Evolutionary conservation across 2,329 filamentous ascomycete species (phyloP), one percentile per base, ranked within the genome.

Genomic region (Lecanosticta acicola): DNA sequence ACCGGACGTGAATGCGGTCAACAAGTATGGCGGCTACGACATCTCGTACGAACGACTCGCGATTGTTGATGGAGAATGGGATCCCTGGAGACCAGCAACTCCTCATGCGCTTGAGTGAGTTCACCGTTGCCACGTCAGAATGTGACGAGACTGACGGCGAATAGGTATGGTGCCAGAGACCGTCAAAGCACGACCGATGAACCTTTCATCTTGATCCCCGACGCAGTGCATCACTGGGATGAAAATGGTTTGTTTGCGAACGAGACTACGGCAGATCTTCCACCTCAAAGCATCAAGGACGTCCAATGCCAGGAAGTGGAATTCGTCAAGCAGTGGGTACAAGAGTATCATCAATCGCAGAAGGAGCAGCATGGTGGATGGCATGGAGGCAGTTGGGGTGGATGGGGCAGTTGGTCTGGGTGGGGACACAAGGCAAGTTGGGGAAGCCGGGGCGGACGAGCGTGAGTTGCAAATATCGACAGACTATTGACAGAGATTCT

Each of bases 71-170:
- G 87, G 87, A 20, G 78, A 86, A 51, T 78, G 79, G 45, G 88
- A 94, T 60, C 87, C 87, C 0, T 94, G 88, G 88, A 77, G 83
- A 14, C 79, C 80, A 0, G 85, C 84, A 0, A 85, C 83, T 0
- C 80, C 84, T 0, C 81, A 91, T 40, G 82, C 81, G 0, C 76
- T 80, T n/a, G 76, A 72, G 1, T 55, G 53, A 43, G 51, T 41
- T 11, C 11, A 7, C 11, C 24, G 5, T 11, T 7, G 24, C 24
- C 5, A 35, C 11, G 10, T 26, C 18, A 43, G 32, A 45, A 4
- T 5, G 16, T 8, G 34, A 29, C 13, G 19, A 36, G 16, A 29
- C 46, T 50, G 24, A 50, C 26, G 21, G 18, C 11, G 14, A 20
- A 26, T 32, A 51, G 48, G 10, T 62, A 59, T 42, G 63, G 62